phyloP scores from a whole-genome alignment of 306 rosid species.

The Myrica gale region DNA sequence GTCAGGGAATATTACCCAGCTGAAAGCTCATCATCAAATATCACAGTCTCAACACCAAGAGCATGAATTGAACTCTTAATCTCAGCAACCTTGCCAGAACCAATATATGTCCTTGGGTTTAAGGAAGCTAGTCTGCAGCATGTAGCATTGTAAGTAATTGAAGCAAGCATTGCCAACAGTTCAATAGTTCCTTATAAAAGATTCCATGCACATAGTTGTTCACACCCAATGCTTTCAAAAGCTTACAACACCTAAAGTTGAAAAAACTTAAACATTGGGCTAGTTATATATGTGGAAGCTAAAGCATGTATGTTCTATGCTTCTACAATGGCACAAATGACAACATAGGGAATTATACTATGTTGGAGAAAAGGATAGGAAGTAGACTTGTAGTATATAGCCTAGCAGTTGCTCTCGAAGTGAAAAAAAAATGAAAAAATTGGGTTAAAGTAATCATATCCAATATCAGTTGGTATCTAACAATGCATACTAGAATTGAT shows the following conservation, averaged over 20 bases:
- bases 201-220: neutral
- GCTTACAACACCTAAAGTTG: neutral
- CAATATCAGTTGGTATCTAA: neutral
- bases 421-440: neutral
- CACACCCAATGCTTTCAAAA: neutral
- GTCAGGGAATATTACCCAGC: conserved; percentile 59
- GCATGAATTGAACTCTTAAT: conserved; percentile 84
- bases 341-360: neutral
- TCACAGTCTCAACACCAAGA: conserved; percentile 74
- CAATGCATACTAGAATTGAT: no score
- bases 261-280: neutral
- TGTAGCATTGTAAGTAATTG: conserved; percentile 16
- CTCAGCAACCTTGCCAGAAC: conserved; percentile 93
- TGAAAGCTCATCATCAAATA: conserved; percentile 93
- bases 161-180: conserved; percentile 4
- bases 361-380: neutral
- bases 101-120: conserved; percentile 90
- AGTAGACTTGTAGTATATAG: neutral
- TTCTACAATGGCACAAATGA: neutral
- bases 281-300: neutral
- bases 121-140: conserved; percentile 70
- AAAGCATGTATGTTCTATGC: neutral
- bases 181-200: neutral
- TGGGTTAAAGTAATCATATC: neutral
- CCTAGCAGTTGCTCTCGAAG: neutral